A percentile compares a stretch with the other conserved stretches of the same genome.
phyloP scores from a whole-genome alignment of 139 green algal species.

The Bryopsis sp. region DNA sequence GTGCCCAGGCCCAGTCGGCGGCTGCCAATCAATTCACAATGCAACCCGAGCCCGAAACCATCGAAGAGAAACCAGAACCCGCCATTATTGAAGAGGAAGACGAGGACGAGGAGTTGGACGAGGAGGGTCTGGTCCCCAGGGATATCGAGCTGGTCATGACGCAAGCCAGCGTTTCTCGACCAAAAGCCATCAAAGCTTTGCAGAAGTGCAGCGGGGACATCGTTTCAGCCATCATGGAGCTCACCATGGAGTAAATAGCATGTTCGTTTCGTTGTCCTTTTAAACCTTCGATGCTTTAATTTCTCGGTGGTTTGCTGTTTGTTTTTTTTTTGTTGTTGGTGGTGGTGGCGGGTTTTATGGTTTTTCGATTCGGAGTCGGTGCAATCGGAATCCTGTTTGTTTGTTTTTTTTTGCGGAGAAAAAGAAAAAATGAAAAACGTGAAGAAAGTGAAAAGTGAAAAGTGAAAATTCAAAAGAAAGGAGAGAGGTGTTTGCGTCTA shows the following conservation, averaged over 20 bases:
- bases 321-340: no score
- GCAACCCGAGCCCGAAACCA: conserved; percentile 24
- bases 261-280: background rate
- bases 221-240: conserved; percentile 94
- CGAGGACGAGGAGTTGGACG: conserved; percentile 89
- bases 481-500: no score
- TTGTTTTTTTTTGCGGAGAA: no score
- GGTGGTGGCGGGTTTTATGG: no score
- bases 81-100: conserved; percentile 45
- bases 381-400: no score
- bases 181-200: conserved; percentile 88
- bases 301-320: no score
- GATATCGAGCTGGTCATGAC: conserved; percentile 99
- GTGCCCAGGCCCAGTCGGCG: conserved; percentile 59
- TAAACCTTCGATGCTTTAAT: no score
- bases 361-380: no score
- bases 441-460: no score
- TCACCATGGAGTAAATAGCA: conserved; percentile 50
- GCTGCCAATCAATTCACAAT: conserved; percentile 82
- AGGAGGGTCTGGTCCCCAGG: conserved; percentile 90
- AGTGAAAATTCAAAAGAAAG: no score
- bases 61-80: conserved; percentile 1
- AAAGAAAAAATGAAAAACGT: no score
- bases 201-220: conserved; percentile 90
- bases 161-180: conserved; percentile 68